phyloP scores from a whole-genome alignment of 1,284 basidiomycete species.

The Cutaneotrichosporon sp. region DNA sequence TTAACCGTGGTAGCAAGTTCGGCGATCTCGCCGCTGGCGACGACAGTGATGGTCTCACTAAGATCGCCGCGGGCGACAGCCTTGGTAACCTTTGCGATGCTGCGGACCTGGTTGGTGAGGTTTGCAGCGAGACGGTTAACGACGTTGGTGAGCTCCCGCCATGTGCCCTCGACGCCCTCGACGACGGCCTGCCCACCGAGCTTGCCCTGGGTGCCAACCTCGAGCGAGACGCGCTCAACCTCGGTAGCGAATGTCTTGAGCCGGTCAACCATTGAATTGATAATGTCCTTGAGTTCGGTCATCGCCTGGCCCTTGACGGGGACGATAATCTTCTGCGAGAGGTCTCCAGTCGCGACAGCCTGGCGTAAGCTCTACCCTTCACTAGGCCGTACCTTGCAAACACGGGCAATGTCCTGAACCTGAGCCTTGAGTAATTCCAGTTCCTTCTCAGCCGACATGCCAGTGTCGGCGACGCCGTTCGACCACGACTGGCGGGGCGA shows the following conservation, averaged over 20 bases:
- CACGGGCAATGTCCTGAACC: conserved; percentile 84
- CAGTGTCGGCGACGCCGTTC: conserved; percentile 34
- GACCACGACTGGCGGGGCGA: conserved; percentile 35
- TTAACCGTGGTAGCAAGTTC: conserved; percentile 98
- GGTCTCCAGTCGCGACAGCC: conserved; percentile 89
- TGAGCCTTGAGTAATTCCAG: conserved; percentile 78
- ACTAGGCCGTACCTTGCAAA: conserved; percentile 65
- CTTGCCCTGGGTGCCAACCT: conserved; percentile 92
- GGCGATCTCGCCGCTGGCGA: conserved; percentile 92
- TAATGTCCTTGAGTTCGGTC: conserved; percentile 96
- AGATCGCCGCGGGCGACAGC: conserved; percentile 95
- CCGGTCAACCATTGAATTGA: conserved; percentile 86
- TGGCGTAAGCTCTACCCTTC: conserved; percentile 23
- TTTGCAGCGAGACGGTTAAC: conserved; percentile 93
- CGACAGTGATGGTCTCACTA: conserved; percentile 93
- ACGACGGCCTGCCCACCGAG: conserved; percentile 90
- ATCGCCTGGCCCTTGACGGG: conserved; percentile 94
- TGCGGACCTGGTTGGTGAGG: conserved; percentile 90
- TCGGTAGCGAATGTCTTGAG: conserved; percentile 58
- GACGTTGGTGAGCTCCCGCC: conserved; percentile 83
- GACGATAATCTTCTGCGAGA: conserved; percentile 94
- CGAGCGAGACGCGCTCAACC: conserved; percentile 63
- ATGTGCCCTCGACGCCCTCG: conserved; percentile 88
- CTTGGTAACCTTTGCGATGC: conserved; percentile 94
- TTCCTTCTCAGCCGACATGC: conserved; percentile 61